Evolutionary conservation across 768 basidiomycete genomes (phyloP).

Genomic region (Tulasnella sp.): DNA sequence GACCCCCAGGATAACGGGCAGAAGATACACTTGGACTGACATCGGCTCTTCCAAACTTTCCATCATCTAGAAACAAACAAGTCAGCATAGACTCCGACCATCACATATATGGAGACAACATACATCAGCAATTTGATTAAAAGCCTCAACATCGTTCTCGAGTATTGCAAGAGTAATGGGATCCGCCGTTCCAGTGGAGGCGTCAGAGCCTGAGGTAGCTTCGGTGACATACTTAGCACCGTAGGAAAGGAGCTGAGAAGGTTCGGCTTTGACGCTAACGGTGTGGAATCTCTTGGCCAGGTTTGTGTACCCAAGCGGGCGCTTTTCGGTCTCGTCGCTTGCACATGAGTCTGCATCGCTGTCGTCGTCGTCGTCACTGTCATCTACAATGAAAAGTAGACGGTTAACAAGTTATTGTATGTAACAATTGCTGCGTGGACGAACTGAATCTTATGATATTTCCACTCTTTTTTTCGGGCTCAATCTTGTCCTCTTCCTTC

Average conservation of each 20-base stretch:
- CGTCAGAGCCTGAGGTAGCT: background rate
- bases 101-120: background rate
- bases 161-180: background rate
- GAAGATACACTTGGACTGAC: slow-evolving; percentile 12
- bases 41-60: background rate
- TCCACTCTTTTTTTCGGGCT: background rate
- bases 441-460: background rate
- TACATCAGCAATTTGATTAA: slow-evolving; percentile 17
- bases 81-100: background rate
- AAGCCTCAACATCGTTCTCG: slow-evolving; percentile 14
- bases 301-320: slow-evolving; percentile 47
- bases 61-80: slow-evolving; percentile 36
- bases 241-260: background rate
- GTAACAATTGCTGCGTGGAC: background rate
- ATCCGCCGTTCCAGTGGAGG: background rate
- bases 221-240: background rate
- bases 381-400: background rate
- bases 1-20: slow-evolving; percentile 36
- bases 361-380: slow-evolving; percentile 42
- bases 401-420: background rate
- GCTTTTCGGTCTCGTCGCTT: slow-evolving; percentile 30
- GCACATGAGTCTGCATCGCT: slow-evolving; percentile 36
- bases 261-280: slow-evolving; percentile 31
- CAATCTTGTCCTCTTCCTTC: slow-evolving; percentile 35
- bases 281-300: slow-evolving; percentile 48